These are phyloP conservation scores for Huntiella abstrusa DNA, from an alignment of 2,329 filamentous ascomycete species.

Conservation along the genomic window DNA sequence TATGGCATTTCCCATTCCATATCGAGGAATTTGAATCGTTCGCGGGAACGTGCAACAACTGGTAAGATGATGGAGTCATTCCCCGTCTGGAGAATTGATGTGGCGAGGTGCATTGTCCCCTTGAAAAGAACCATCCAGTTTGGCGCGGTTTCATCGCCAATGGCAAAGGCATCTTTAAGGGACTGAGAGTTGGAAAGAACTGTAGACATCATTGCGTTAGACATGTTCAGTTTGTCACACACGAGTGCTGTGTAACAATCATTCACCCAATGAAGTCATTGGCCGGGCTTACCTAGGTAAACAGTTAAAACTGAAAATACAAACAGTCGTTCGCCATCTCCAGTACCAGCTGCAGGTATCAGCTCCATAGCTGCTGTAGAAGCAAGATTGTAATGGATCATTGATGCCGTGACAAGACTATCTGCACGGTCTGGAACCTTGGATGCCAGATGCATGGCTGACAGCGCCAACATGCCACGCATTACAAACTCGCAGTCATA, in stretches of 20 bases:
- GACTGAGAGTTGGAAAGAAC: conserved; percentile 16
- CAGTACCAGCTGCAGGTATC: conserved; percentile 13
- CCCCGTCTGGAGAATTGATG: conserved; percentile 9
- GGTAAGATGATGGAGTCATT: conserved; percentile 9
- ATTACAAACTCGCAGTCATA: conserved; percentile 28
- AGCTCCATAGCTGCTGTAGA: conserved; percentile 15
- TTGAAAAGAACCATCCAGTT: conserved; percentile 8
- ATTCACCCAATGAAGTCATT: neutral
- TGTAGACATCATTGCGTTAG: neutral
- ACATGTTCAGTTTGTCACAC: neutral
- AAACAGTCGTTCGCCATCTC: conserved; percentile 15
- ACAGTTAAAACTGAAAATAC: conserved; percentile 19
- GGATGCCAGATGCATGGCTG: conserved; percentile 27
- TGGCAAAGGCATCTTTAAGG: conserved; percentile 15
- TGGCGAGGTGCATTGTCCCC: conserved; percentile 5
- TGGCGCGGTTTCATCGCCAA: conserved; percentile 3
- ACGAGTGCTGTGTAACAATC: neutral
- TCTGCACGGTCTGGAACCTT: conserved; percentile 12
- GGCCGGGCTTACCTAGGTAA: conserved; percentile 15
- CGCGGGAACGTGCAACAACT: conserved; percentile 8
- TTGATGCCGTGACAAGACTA: conserved; percentile 9
- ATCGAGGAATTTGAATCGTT: conserved; percentile 10
- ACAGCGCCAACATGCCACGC: conserved; percentile 28
- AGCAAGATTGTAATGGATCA: conserved; percentile 17
- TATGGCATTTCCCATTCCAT: conserved; percentile 12